Evolutionary conservation across 768 basidiomycete genomes (phyloP).

Genomic region (Hygrophorus pudorinus): DNA sequence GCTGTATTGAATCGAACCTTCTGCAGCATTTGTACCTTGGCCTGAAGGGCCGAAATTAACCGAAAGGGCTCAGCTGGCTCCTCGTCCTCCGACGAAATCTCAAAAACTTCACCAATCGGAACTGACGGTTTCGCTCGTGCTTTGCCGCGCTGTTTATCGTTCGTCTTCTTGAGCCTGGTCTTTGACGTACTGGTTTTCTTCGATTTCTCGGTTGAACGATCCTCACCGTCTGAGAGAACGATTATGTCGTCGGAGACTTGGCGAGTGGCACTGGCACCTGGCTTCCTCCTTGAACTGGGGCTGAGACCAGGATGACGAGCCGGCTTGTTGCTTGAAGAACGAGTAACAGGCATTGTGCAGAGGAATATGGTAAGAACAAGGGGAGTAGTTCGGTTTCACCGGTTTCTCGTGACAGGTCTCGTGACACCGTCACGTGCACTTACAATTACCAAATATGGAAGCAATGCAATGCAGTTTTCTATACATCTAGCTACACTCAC

Average conservation of each 20-base stretch:
- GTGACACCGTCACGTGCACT: too few species aligned
- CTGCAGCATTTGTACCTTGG: slow-evolving; percentile 31
- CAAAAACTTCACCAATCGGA: slow-evolving; percentile 31
- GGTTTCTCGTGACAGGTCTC: too few species aligned
- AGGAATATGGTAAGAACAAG: background rate
- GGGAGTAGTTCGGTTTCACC: background rate
- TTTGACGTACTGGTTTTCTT: background rate
- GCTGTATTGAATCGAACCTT: slow-evolving; percentile 25
- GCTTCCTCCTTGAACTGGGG: background rate
- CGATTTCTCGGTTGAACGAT: too few species aligned
- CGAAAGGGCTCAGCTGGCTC: slow-evolving; percentile 10
- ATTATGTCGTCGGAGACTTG: background rate
- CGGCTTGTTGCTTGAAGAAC: background rate
- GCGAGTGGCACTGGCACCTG: background rate
- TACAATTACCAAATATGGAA: too few species aligned
- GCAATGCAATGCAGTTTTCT: too few species aligned
- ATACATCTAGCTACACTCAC: too few species aligned
- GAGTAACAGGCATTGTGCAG: slow-evolving; percentile 1
- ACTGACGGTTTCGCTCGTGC: background rate
- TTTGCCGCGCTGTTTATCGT: background rate
- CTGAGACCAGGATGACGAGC: background rate
- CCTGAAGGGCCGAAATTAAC: slow-evolving; percentile 23
- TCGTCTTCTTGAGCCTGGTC: background rate
- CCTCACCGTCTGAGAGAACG: background rate
- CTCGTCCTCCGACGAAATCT: slow-evolving; percentile 53